Evolutionary conservation across 2,329 filamentous ascomycete species (phyloP).

Genomic region (Pestalotiopsis sp.): DNA sequence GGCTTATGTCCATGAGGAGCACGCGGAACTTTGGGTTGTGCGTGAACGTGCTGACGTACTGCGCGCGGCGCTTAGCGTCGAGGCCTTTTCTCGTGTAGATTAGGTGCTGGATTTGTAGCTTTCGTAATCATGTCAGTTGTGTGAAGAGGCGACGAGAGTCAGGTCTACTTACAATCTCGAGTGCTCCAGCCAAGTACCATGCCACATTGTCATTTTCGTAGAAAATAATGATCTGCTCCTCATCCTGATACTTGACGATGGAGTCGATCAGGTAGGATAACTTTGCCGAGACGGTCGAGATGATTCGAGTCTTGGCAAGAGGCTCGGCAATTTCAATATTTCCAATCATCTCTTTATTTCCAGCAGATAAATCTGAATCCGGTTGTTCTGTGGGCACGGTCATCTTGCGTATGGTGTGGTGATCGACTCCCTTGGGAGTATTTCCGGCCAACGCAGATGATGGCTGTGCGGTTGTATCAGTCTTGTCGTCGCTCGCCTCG

Average conservation of each 20-base stretch:
- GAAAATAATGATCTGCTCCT: slow-evolving; percentile 89
- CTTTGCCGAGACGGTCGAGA: slow-evolving; percentile 86
- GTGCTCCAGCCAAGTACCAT: slow-evolving; percentile 79
- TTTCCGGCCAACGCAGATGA: slow-evolving; percentile 25
- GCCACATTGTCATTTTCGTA: slow-evolving; percentile 88
- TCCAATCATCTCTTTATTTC: slow-evolving; percentile 26
- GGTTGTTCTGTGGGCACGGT: slow-evolving; percentile 7
- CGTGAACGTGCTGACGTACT: slow-evolving; percentile 81
- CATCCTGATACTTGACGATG: slow-evolving; percentile 65
- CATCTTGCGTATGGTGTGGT: slow-evolving; percentile 25
- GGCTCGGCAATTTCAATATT: slow-evolving; percentile 49
- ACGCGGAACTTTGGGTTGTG: slow-evolving; percentile 68
- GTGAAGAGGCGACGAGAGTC: neutral
- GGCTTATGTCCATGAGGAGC: slow-evolving; percentile 86
- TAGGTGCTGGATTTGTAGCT: slow-evolving; percentile 61
- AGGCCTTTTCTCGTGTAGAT: slow-evolving; percentile 67
- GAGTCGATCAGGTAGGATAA: slow-evolving; percentile 81
- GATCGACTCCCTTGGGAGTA: slow-evolving; percentile 26
- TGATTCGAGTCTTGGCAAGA: slow-evolving; percentile 61
- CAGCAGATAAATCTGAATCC: slow-evolving; percentile 13
- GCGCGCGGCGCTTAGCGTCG: slow-evolving; percentile 61
- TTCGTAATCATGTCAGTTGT: neutral
- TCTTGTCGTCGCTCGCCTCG: slow-evolving; percentile 19
- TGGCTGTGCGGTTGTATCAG: slow-evolving; percentile 11
- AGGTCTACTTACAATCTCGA: slow-evolving; percentile 64